phyloP scores from a whole-genome alignment of 768 basidiomycete genomes.

The Boletus rex-veris region DNA sequence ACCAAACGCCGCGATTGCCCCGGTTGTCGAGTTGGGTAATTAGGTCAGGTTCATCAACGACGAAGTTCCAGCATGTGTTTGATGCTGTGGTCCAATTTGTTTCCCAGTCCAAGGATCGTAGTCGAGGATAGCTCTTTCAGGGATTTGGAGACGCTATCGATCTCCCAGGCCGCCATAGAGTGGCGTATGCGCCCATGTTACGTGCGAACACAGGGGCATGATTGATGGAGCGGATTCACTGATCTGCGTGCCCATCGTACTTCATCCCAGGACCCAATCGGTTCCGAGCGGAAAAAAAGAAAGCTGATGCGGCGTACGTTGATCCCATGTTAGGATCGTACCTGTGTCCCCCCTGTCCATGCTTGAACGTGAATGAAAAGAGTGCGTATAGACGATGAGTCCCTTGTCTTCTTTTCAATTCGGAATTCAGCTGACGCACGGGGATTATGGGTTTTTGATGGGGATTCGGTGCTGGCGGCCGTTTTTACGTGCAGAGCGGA shows the following conservation, averaged over 20 bases:
- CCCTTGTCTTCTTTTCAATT: slow-evolving; percentile 4
- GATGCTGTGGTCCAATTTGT: not conserved
- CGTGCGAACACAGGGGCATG: slow-evolving; percentile 1
- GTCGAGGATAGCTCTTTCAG: not conserved
- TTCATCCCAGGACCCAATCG: slow-evolving; percentile 5
- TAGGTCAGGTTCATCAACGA: not conserved
- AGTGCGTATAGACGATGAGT: not conserved
- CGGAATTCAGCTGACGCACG: not conserved
- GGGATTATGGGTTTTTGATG: slow-evolving; percentile 13
- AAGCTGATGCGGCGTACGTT: slow-evolving; percentile 4
- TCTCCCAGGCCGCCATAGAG: not conserved
- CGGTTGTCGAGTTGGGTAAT: not conserved
- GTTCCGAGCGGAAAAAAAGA: slow-evolving; percentile 11
- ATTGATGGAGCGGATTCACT: slow-evolving; percentile 3
- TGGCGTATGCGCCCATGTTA: slow-evolving; percentile 4
- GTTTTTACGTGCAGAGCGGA: slow-evolving; percentile 21
- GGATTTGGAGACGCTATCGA: not conserved
- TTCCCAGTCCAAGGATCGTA: not conserved
- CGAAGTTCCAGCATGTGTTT: not conserved
- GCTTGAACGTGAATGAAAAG: slow-evolving; percentile 8
- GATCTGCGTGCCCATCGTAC: not conserved
- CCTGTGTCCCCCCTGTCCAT: not conserved
- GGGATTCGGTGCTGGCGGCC: slow-evolving; percentile 5
- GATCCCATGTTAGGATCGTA: slow-evolving; percentile 7
- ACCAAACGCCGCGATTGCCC: not conserved